Conservation (phyloP, 2,329 filamentous ascomycete species). For the Pseudogymnoascus pannorum region DNA sequence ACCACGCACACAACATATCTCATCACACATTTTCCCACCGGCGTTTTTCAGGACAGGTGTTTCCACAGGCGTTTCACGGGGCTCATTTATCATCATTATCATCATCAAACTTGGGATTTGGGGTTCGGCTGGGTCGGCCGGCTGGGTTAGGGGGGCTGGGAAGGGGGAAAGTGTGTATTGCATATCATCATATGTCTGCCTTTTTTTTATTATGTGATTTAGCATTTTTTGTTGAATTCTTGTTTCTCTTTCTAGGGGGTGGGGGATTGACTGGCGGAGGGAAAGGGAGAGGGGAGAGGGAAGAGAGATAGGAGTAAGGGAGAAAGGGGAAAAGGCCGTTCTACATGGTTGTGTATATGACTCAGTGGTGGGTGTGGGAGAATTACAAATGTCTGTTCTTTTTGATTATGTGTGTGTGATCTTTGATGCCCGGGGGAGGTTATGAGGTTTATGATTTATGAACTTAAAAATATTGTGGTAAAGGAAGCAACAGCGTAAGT, state of each 20-base stretch:
- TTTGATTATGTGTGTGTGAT: not conserved
- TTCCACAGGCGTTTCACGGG: not conserved
- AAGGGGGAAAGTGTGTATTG: not conserved
- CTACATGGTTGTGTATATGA: not conserved
- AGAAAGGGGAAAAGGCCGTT: not conserved
- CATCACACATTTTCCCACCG: not conserved
- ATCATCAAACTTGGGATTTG: not conserved
- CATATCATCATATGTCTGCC: no score
- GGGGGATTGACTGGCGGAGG: no score
- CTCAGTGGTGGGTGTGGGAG: not conserved
- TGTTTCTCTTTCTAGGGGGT: no score
- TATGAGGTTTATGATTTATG: not conserved
- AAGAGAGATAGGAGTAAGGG: no score
- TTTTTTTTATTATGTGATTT: no score
- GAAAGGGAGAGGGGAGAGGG: not conserved
- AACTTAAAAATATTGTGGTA: not conserved
- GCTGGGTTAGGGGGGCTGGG: no score
- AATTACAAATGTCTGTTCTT: slow-evolving; percentile 2
- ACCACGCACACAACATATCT: not conserved
- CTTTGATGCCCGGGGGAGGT: not conserved
- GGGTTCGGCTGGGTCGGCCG: not conserved
- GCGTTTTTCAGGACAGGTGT: not conserved
- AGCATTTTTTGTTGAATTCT: no score
- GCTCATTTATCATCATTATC: no score
- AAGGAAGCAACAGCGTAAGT: not conserved